Evolutionary conservation across 2,329 filamentous ascomycete species (phyloP), one percentile per base, ranked within the genome.

Genomic region (Calonectria leucothoes): DNA sequence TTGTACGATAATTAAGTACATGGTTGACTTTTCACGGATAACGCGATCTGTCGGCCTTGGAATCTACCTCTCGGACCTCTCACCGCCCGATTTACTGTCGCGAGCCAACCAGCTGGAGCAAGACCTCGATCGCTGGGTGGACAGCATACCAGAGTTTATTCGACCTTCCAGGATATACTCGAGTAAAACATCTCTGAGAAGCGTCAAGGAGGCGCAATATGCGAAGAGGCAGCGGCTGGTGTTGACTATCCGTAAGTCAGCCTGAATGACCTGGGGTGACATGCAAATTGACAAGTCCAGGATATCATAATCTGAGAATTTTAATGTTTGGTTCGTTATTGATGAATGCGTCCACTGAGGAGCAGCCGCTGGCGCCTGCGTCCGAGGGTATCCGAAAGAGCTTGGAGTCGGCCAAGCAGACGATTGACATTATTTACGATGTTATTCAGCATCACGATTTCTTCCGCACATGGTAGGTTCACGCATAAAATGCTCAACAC

Each of bases 291-390:
- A 69, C 31, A 37, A 59, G 17, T 23, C 1, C 29, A 72, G 70
- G 70, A 66, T 72, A 72, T 20, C 70, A 72, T 17, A 72, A 72
- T 27, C 48, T 72, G 48, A 65, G 70, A 20, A 72, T 72, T 14
- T 45, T 72, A 27, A 65, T 72, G 66, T 72, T 72, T 37, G 70
- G 70, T 6, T 72, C 70, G 1, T 23, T 72, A 2, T 25, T 72
- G 39, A 69, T 72, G 17, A 72, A 70, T 4, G 39, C 70, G n/a
- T 59, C 59, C 8, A 57, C 66, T 1, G 39, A 35, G 8, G 70
- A 72, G 15, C 48, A 59, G 14, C 52, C 59, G 37, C 35, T 67
- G 1, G 39, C 69, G 17, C 57, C 59, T 59, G 49, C 59, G 7
- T 57, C 48, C 5, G 70, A 72, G 31, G 70, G 70, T 1, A 52